phyloP scores from a whole-genome alignment of 257 asterid species.

The Salvia splendens region DNA sequence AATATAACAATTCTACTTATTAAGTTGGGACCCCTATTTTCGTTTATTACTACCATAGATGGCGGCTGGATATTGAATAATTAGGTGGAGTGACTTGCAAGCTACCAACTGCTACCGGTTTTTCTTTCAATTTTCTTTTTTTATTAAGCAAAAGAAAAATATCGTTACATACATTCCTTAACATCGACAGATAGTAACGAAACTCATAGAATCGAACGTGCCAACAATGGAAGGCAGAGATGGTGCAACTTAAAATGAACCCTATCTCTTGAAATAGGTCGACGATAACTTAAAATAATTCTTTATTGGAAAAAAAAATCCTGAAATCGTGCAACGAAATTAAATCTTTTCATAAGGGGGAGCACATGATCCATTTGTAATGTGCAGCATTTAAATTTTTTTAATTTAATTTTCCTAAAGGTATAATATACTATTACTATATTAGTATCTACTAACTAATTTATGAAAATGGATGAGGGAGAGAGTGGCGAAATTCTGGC shows the following conservation, averaged over 20 bases:
- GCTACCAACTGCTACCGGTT: conserved; percentile 7
- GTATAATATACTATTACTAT: too few relatives aligned
- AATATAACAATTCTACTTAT: background rate
- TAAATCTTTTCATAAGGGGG: background rate
- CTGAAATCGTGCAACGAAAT: background rate
- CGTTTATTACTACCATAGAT: background rate
- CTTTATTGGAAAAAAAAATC: too few relatives aligned
- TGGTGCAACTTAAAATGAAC: too few relatives aligned
- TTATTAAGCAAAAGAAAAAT: too few relatives aligned
- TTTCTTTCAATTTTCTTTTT: background rate
- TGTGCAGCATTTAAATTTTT: background rate
- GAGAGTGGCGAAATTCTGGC: background rate
- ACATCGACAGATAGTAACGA: too few relatives aligned
- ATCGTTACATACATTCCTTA: too few relatives aligned
- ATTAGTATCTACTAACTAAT: background rate
- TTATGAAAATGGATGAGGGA: background rate
- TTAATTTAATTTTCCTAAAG: too few relatives aligned
- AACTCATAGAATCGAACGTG: too few relatives aligned
- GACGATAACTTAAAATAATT: too few relatives aligned
- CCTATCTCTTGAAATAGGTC: too few relatives aligned
- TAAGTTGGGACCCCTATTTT: conserved; percentile 18
- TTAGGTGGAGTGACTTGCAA: conserved; percentile 21
- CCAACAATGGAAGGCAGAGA: too few relatives aligned
- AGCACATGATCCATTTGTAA: background rate
- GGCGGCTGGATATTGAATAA: conserved; percentile 29